Percentiles rank a stretch among this genome's conserved stretches.
Conservation (phyloP, 768 basidiomycete species). For the Naematelia encephala region DNA sequence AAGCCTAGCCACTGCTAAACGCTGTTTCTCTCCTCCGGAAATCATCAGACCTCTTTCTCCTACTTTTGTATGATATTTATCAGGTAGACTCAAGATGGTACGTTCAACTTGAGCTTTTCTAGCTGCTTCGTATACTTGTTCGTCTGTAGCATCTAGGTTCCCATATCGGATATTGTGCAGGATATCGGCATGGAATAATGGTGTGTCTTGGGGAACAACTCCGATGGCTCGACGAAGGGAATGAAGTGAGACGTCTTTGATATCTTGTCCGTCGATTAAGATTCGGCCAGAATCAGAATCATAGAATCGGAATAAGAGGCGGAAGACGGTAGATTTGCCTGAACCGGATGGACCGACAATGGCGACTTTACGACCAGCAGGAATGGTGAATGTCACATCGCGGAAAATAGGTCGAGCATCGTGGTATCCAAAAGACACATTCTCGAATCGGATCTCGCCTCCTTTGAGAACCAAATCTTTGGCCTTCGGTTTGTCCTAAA, state of each 20-base stretch:
- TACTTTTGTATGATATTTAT: constrained; percentile 83
- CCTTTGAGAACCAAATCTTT: constrained; percentile 67
- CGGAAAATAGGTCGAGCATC: constrained; percentile 88
- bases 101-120: constrained; percentile 81
- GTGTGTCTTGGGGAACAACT: constrained; percentile 97
- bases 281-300: constrained; percentile 78
- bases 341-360: constrained; percentile 96
- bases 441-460: constrained; percentile 86
- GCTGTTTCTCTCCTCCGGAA: constrained; percentile 96
- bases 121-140: constrained; percentile 80
- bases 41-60: constrained; percentile 98
- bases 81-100: constrained; percentile 73
- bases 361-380: constrained; percentile 93
- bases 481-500: constrained; percentile 67
- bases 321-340: constrained; percentile 94
- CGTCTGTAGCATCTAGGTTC: constrained; percentile 76
- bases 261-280: constrained; percentile 76
- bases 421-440: constrained; percentile 88
- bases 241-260: constrained; percentile 66
- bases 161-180: constrained; percentile 96
- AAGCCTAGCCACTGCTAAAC: constrained; percentile 87
- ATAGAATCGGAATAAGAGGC: constrained; percentile 92
- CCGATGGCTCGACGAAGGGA: constrained; percentile 74
- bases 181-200: constrained; percentile 91
- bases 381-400: constrained; percentile 80